A percentile compares a stretch with the other conserved stretches of the same genome.
Conservation (phyloP, 768 basidiomycete species). For the Trametes gibbosa region DNA sequence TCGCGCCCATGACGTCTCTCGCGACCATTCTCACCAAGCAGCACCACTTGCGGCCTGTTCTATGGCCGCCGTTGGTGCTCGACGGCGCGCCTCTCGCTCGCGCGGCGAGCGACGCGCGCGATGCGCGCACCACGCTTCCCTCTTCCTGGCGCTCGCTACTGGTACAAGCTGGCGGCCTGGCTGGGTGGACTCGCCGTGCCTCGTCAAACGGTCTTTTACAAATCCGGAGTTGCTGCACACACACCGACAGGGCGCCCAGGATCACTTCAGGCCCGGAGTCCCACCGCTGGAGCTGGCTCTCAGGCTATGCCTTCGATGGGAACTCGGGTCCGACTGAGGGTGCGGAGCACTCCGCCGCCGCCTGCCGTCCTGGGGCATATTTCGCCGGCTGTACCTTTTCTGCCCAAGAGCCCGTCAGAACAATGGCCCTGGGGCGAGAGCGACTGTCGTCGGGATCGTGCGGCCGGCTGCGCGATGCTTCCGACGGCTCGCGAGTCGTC, state of each 20-base stretch:
- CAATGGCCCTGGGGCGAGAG: neutral
- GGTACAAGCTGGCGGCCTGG: too few relatives aligned
- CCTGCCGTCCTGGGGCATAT: constrained; percentile 10
- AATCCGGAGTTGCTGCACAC: neutral
- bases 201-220: neutral
- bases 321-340: constrained; percentile 5
- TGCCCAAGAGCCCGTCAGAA: neutral
- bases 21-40: neutral
- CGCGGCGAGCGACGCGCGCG: too few relatives aligned
- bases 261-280: constrained; percentile 3
- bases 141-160: neutral
- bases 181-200: neutral
- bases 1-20: constrained; percentile 3
- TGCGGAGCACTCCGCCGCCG: neutral
- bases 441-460: neutral
- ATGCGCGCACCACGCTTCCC: too few relatives aligned
- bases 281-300: constrained; percentile 5
- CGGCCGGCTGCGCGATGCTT: neutral
- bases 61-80: neutral
- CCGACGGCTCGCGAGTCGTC: too few relatives aligned
- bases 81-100: neutral
- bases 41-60: neutral
- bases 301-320: constrained; percentile 7
- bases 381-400: constrained; percentile 16
- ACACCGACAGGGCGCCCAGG: neutral